Base-by-base conservation (phyloP, 345 rosid species). In the Murraya paniculata region DNA sequence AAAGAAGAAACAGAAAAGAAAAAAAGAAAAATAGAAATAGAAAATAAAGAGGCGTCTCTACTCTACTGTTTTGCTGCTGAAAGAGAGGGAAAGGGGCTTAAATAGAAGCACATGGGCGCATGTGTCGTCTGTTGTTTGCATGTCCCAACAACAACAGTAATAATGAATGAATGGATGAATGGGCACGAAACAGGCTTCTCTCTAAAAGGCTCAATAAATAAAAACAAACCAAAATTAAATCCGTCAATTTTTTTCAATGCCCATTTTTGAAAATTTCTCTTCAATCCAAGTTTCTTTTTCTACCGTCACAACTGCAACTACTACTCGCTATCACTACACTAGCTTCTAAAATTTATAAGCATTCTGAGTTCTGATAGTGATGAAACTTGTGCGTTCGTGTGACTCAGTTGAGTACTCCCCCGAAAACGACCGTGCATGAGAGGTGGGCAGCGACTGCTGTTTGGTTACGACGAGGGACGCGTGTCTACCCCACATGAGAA, bases 31-130 rank as follows among this genome's bases (percentile, higher is more conserved):
- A 6, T 6, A 25, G 25, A 58, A 36, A 35, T 1, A 7, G 7
- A 2, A 41, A 36, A 7, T 25, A 30, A 24, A 10, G 33, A 30
- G 66, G 57, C 50, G 16, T 11, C 50, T 45, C 18, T 8, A 14
- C n/a, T 59, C 10, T 27, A 19, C 68, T 74, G 77, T 61, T 50
- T 33, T 62, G 72, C 62, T 13, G 41, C 64, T 48, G 79, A 48
- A 50, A 77, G 30, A 64, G 68, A 56, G 75, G 28, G 50, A 68
- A 68, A 57, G 68, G 59, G 65, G 73, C 2, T 71, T 62, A 61
- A 84, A 74, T 81, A 81, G 21, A 48, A 77, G 84, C 87, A 87
- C 88, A 81, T 87, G 88, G 85, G 82, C 5, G 88, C 85, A 79
- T 72, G 84, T 87, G 86, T 71, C 11, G 31, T 38, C 68, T 71